Evolutionary conservation across 257 asterid species (phyloP), one percentile per base, ranked within the genome.

Genomic region (Penstemon barbatus): DNA sequence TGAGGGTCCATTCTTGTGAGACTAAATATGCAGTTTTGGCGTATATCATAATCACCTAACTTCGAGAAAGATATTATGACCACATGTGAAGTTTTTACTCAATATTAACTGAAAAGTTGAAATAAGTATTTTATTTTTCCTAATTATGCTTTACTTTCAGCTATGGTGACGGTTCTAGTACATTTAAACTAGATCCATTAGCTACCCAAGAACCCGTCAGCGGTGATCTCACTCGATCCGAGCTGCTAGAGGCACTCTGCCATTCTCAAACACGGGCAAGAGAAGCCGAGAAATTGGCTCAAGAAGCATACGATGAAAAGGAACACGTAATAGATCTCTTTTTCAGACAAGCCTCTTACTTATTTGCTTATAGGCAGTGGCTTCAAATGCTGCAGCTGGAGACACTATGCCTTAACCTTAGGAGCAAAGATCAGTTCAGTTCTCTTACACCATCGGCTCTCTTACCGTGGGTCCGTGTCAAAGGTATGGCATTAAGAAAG

Each of bases 261-360:
- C 88, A 86, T 77, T 86, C 93, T 49, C 93, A 86, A 77, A 86
- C 88, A 52, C 85, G 90, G 58, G 93, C 93, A 69, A 80, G 93
- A 73, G 84, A 84, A 51, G 93, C 93, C 1, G 93, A 86, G 82
- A 81, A 80, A 62, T 52, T 79, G 73, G 93, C 93, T 57, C 88
- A 84, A 58, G 77, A 80, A 74, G 90, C 88, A 10, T 82, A 79
- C 67, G 76, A 82, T 10, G 93, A 86, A 59, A 86, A 86, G 78
- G 88, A 84, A 43, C 77, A 78, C 7, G 66, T 86, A 45, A 40
- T 82, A 63, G 71, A 86, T 57, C 79, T 86, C 54, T 80, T 86
- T 63, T 84, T 86, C 86, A 83, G 80, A 6, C 90, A 86, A 70
- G 88, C 88, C 0, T 80, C 88, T 10, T 77, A 83, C 79, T 88